A percentile compares a stretch with the other conserved stretches of the same genome.
phyloP scores from a whole-genome alignment of 768 basidiomycete species.

The Termitomyces titanicus region DNA sequence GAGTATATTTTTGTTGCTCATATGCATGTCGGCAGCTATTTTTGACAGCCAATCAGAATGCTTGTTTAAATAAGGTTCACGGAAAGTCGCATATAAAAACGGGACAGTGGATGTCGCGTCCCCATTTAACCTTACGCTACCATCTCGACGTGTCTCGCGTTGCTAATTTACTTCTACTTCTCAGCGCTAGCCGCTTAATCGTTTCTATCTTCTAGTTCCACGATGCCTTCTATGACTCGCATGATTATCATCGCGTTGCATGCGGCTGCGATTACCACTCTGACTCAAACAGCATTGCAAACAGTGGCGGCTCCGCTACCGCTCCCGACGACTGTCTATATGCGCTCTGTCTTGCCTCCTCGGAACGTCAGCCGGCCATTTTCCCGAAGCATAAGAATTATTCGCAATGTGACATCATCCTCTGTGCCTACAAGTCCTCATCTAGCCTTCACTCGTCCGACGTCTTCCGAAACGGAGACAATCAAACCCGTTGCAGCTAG shows the following conservation, averaged over 20 bases:
- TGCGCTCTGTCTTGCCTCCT: conserved; percentile 17
- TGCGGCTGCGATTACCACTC: conserved; percentile 33
- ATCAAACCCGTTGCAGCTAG: background rate
- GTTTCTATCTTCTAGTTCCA: conserved; percentile 9
- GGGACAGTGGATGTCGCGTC: background rate
- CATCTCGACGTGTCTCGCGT: conserved; percentile 7
- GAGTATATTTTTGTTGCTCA: too few species aligned
- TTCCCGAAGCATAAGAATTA: conserved; percentile 9
- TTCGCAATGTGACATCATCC: conserved; percentile 4
- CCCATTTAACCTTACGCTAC: conserved; percentile 8
- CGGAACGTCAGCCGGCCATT: background rate
- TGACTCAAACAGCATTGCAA: conserved; percentile 21
- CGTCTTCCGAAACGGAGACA: background rate
- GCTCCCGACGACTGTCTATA: conserved; percentile 20
- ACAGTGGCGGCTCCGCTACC: conserved; percentile 37
- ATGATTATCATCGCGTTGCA: conserved; percentile 37
- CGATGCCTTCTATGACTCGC: conserved; percentile 32
- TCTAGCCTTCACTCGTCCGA: background rate
- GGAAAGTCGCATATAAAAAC: conserved; percentile 10
- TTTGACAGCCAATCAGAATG: conserved; percentile 17
- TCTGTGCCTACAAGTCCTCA: background rate
- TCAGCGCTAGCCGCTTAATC: conserved; percentile 28
- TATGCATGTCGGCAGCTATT: too few species aligned
- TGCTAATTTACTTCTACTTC: conserved; percentile 5
- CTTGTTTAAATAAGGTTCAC: conserved; percentile 17